Conservation (phyloP, 1,139 yeast genomes). For the Blastobotrys arbuscula region DNA sequence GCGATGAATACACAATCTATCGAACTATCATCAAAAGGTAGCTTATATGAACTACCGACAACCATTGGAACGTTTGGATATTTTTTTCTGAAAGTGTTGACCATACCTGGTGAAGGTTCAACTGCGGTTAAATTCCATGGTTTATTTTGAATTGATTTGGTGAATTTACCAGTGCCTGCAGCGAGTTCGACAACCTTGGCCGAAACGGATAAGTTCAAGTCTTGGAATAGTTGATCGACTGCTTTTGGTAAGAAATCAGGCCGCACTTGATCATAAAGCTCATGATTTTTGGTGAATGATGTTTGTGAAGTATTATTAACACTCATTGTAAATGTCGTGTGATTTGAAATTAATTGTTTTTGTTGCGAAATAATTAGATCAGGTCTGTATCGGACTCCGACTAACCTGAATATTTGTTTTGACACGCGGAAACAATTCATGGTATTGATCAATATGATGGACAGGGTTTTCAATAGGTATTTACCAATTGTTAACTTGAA, state of each 20-base stretch:
- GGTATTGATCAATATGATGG: too few relatives aligned
- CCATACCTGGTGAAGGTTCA: slow-evolving; percentile 61
- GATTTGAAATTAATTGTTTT: too few relatives aligned
- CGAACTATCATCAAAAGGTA: slow-evolving; percentile 44
- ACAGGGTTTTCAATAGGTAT: too few relatives aligned
- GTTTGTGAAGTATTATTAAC: slow-evolving; percentile 20
- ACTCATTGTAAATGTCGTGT: slow-evolving; percentile 13
- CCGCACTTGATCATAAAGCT: slow-evolving; percentile 49
- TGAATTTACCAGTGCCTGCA: slow-evolving; percentile 64
- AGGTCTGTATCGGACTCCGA: too few relatives aligned
- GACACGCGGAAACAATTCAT: too few relatives aligned
- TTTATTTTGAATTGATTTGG: slow-evolving; percentile 40
- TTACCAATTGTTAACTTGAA: too few relatives aligned
- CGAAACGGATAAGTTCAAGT: slow-evolving; percentile 35
- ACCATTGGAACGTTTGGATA: slow-evolving; percentile 43
- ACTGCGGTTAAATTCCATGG: slow-evolving; percentile 43
- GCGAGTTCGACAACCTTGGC: slow-evolving; percentile 49
- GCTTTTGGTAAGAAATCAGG: slow-evolving; percentile 48
- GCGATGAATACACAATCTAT: slow-evolving; percentile 55
- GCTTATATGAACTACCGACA: slow-evolving; percentile 44
- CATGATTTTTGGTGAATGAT: slow-evolving; percentile 52
- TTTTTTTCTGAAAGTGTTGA: slow-evolving; percentile 42
- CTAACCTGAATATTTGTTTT: too few relatives aligned
- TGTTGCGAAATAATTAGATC: too few relatives aligned
- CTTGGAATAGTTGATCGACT: slow-evolving; percentile 43